Evolutionary conservation across 2,329 filamentous ascomycete species (phyloP), one percentile per base, ranked within the genome.

Genomic region (Dactylonectria macrodidyma): DNA sequence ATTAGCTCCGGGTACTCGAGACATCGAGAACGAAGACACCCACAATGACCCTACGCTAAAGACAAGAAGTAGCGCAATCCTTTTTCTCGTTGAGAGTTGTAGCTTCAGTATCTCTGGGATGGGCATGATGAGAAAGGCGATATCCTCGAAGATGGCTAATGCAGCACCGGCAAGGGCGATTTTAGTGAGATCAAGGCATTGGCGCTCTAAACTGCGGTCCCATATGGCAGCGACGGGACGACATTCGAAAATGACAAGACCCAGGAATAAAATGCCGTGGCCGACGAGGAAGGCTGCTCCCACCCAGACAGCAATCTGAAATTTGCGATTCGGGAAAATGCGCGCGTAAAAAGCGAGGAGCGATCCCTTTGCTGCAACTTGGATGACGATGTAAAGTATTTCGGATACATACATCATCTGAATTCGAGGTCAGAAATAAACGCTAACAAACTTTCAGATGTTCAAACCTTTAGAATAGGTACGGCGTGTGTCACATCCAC

Each of bases 331-430:
- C 4, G 59, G 50, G 34, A 62, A 62, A 24, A 62, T 56, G 22
- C 59, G 59, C 5, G 8, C 12, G 26, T 47, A 62, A 36, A 62
- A 48, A 24, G 36, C 59, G 5, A 62, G n/a, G 7, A 62, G 19
- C 9, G 59, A 55, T 19, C n/a, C 51, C 22, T 62, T 62, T 24
- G 59, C 59, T 19, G 50, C 14, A 14, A 62, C 59, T 36, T 62
- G 59, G 33, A 54, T 38, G 7, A 50, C 4, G 16, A 62, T 38
- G 26, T 62, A 62, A 9, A 62, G 50, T 22, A 62, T 11, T 44
- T 62, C 50, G 7, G 36, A n/a, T 3, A 38, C 36, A 30, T 62
- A 62, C 8, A 48, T 47, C 14, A 62, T 3, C 59, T 62, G 36
- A 38, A 7, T 46, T 6, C 9, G 5, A 9, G 14, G 33, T 54